Evolutionary conservation across 2,329 filamentous ascomycete species (phyloP).

Genomic region (Neocatenulostroma microsporum): DNA sequence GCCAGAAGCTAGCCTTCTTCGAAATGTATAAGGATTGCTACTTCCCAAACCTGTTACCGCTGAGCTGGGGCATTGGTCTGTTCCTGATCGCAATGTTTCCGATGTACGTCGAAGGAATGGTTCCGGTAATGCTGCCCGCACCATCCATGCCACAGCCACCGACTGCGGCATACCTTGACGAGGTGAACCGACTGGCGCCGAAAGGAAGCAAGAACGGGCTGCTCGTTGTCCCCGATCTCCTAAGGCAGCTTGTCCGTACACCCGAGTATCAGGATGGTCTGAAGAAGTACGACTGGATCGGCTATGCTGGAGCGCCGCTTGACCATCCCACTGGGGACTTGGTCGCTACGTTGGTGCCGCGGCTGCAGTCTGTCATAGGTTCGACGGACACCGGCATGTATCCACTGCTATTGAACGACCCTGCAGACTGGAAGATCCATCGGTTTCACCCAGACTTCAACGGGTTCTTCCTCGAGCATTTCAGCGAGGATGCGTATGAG

Average conservation of each 20-base stretch:
- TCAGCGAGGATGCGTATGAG: constrained; percentile 11
- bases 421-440: constrained; percentile 12
- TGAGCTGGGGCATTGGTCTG: constrained; percentile 9
- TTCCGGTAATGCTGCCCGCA: constrained; percentile 8
- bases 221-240: constrained; percentile 7
- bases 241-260: constrained; percentile 7
- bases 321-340: constrained; percentile 11
- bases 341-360: constrained; percentile 8
- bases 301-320: constrained; percentile 10
- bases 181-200: constrained; percentile 9
- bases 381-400: constrained; percentile 11
- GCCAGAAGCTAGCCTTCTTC: constrained; percentile 4
- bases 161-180: constrained; percentile 16
- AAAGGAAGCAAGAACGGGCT: constrained; percentile 4
- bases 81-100: constrained; percentile 1
- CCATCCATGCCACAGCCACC: constrained; percentile 9
- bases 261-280: constrained; percentile 2
- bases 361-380: constrained; percentile 11
- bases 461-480: constrained; percentile 11
- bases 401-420: constrained; percentile 8
- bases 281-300: constrained; percentile 6
- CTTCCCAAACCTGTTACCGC: constrained; percentile 5
- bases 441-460: constrained; percentile 6
- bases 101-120: constrained; percentile 3
- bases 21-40: neutral